Base-by-base conservation (phyloP, 495 filamentous ascomycete species). In the Cenococcum geophilum region DNA sequence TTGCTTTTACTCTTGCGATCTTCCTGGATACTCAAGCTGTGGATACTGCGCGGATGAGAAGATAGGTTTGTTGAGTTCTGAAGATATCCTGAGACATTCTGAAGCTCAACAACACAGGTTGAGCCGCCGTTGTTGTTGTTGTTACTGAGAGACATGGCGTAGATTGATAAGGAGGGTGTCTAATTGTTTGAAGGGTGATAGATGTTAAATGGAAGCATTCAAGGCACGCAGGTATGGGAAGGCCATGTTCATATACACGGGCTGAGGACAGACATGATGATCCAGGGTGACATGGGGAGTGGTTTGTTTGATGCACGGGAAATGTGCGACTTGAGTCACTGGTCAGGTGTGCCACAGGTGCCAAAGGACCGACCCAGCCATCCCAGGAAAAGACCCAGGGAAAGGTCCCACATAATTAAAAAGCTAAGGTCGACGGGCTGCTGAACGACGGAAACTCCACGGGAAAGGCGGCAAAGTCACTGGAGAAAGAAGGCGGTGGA, bases 101-200 rank as follows among this genome's bases (percentile, higher is more conserved):
- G 49, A 22, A 68, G 62, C 48, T 64, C 55, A 5, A 65, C 40
- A 22, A 64, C 59, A 36, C 55, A 63, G 4, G 72, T 74, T 25
- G 72, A 67, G 16, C 63, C 65, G 45, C 49, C 66, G 34, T 72
- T 70, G 18, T 57, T 59, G n/a, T 58, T 55, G 52, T 58, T 55
- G 52, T 8, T n/a, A 12, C 53, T 23, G 36, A 37, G 32, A 22
- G 34, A 20, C 53, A 56, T 56, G 16, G 18, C 32, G 20, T 1
- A 37, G 20, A 8, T 25, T 23, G 21, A 52, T 14, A 11, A 52
- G 1, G 25, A 32, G 16, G 25, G 12, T 9, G 11, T 16, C 4
- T 14, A 14, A 45, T 32, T 45, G 36, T 40, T 8, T 40, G 36
- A 40, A 40, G 36, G 36, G 36, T 40, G 36, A 40, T 14, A 40